phyloP scores from a whole-genome alignment of 805 yeast genomes.

The Kodamaea leandrae region DNA sequence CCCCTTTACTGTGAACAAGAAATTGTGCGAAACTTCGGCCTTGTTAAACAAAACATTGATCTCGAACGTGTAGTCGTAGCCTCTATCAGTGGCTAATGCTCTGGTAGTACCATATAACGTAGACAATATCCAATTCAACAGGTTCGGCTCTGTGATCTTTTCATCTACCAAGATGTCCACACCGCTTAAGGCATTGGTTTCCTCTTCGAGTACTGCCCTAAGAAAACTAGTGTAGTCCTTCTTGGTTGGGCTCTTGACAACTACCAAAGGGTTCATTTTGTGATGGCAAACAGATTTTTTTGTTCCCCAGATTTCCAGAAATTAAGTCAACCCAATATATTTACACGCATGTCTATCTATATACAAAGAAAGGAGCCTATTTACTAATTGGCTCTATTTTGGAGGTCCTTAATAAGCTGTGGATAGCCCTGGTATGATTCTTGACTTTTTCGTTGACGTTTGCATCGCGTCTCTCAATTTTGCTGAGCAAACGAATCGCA shows the following conservation, averaged over 20 bases:
- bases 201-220: neutral
- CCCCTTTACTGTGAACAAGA: neutral
- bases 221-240: conserved; percentile 4
- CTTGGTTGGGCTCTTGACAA: conserved; percentile 3
- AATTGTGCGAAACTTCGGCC: conserved; percentile 1
- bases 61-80: conserved; percentile 25
- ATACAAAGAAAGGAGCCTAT: neutral
- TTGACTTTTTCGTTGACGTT: conserved; percentile 8
- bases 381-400: neutral
- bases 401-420: neutral
- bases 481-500: conserved; percentile 4
- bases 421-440: neutral
- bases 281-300: neutral
- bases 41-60: conserved; percentile 31
- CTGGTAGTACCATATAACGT: conserved; percentile 29
- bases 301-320: neutral
- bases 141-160: conserved; percentile 19
- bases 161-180: conserved; percentile 24
- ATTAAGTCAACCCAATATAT: neutral
- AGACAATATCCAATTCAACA: conserved; percentile 28
- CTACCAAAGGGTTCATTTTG: conserved; percentile 7
- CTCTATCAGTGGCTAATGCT: conserved; percentile 15
- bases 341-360: neutral
- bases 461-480: conserved; percentile 5
- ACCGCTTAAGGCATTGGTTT: conserved; percentile 4